A percentile compares a stretch with the other conserved stretches of the same genome.
Conservation (phyloP, 2,329 filamentous ascomycete genomes). For the Cyphellophora europaea region DNA sequence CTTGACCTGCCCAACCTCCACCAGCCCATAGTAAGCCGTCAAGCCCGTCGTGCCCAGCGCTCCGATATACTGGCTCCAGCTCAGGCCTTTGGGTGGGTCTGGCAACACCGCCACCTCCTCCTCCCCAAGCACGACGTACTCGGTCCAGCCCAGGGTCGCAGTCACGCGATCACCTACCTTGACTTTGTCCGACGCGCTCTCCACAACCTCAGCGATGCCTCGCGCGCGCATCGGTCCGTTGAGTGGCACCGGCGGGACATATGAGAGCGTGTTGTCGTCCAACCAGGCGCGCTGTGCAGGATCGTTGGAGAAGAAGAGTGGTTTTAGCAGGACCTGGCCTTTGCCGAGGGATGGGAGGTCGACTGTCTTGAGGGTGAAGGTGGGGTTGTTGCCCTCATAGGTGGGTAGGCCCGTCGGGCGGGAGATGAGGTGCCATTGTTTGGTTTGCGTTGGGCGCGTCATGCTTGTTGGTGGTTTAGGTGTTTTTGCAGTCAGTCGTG, state of each 20-base stretch:
- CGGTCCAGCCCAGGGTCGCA: slow-evolving; percentile 28
- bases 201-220: slow-evolving; percentile 28
- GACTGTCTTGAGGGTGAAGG: slow-evolving; percentile 12
- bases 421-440: slow-evolving; percentile 12
- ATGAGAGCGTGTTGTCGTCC: slow-evolving; percentile 31
- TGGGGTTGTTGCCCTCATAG: slow-evolving; percentile 5
- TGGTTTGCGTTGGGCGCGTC: slow-evolving; percentile 12
- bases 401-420: slow-evolving; percentile 11
- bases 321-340: slow-evolving; percentile 38
- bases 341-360: slow-evolving; percentile 19
- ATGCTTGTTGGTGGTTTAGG: no score
- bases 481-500: no score
- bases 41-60: slow-evolving; percentile 36
- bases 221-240: slow-evolving; percentile 30
- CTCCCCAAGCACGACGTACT: slow-evolving; percentile 31
- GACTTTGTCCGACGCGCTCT: slow-evolving; percentile 23
- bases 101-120: slow-evolving; percentile 10
- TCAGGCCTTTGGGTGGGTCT: slow-evolving; percentile 12
- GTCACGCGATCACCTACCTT: slow-evolving; percentile 27
- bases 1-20: slow-evolving; percentile 57
- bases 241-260: slow-evolving; percentile 34
- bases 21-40: slow-evolving; percentile 68
- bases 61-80: slow-evolving; percentile 32
- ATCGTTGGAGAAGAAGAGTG: slow-evolving; percentile 42
- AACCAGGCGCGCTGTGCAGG: slow-evolving; percentile 46